Conservation (phyloP, 495 filamentous ascomycete genomes). For the Neurospora africana region DNA sequence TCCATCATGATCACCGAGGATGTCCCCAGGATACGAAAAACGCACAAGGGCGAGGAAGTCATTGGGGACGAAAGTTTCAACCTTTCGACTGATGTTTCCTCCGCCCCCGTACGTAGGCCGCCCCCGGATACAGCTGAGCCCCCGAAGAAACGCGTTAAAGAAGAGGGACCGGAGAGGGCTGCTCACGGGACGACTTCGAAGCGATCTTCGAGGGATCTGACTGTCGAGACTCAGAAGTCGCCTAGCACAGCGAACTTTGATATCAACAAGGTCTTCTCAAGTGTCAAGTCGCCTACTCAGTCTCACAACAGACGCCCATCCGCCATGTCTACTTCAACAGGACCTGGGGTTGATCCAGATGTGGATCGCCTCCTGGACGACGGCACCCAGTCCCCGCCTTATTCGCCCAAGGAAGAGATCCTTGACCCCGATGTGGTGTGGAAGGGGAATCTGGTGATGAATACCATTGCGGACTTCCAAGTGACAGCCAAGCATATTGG, state of each 20-base stretch:
- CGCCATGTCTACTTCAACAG: conserved; percentile 31
- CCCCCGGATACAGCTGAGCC: conserved; percentile 14
- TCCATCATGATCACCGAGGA: conserved; percentile 76
- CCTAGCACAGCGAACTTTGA: conserved; percentile 48
- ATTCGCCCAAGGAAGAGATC: conserved; percentile 59
- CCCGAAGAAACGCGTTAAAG: conserved; percentile 16
- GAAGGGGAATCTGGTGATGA: conserved; percentile 73
- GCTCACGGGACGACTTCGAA: background rate
- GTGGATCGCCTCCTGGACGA: conserved; percentile 87
- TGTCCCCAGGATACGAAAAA: conserved; percentile 73
- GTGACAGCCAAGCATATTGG: conserved; percentile 75
- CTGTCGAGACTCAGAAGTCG: conserved; percentile 42
- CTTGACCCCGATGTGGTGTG: conserved; percentile 63
- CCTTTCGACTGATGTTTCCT: conserved; percentile 25
- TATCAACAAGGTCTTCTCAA: conserved; percentile 60
- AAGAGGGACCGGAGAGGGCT: conserved; percentile 9
- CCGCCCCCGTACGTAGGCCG: conserved; percentile 28
- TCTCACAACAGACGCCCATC: conserved; percentile 28
- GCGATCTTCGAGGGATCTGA: conserved; percentile 22
- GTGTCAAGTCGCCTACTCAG: conserved; percentile 49
- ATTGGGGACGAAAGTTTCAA: conserved; percentile 52
- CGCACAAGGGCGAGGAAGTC: conserved; percentile 91
- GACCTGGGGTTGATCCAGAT: conserved; percentile 64
- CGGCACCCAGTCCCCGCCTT: conserved; percentile 70
- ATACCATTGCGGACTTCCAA: conserved; percentile 57